Conservation (phyloP, 305 asterid species). For the Fraxinus ornus region DNA sequence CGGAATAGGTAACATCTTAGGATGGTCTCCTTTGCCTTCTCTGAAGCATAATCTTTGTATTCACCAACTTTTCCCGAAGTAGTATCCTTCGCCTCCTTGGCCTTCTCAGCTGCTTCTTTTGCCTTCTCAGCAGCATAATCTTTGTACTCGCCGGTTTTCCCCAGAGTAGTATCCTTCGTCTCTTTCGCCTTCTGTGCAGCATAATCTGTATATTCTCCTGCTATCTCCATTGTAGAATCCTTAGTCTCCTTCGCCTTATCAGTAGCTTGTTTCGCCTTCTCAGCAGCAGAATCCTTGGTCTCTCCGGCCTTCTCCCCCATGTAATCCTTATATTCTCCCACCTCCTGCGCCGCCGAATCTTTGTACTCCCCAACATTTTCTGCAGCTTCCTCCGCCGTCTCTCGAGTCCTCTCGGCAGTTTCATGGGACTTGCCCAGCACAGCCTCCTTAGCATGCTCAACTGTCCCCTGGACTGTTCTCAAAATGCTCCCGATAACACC, state of each 20-base stretch:
- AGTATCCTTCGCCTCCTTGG: slow-evolving; percentile 1
- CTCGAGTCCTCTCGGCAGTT: slow-evolving; percentile 28
- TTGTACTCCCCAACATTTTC: slow-evolving; percentile 16
- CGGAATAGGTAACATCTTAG: no score
- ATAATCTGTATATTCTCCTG: slow-evolving; percentile 12
- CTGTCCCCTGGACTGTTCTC: slow-evolving; percentile 40
- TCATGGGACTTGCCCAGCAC: slow-evolving; percentile 58
- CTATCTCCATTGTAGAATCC: slow-evolving; percentile 23
- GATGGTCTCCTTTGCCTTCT: slow-evolving; percentile 26
- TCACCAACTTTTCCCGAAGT: background rate
- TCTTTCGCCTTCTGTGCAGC: slow-evolving; percentile 28
- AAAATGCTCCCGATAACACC: slow-evolving; percentile 50
- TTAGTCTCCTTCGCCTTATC: slow-evolving; percentile 22
- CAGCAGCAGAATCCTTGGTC: slow-evolving; percentile 10
- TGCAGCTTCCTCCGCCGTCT: slow-evolving; percentile 4
- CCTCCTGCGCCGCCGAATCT: slow-evolving; percentile 17
- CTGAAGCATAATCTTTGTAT: slow-evolving; percentile 21
- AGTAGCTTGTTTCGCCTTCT: slow-evolving; percentile 24
- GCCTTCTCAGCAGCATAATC: slow-evolving; percentile 20
- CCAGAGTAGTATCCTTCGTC: slow-evolving; percentile 20
- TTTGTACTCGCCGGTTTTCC: slow-evolving; percentile 14
- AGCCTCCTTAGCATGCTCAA: slow-evolving; percentile 59
- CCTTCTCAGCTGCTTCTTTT: slow-evolving; percentile 1
- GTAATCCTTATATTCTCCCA: slow-evolving; percentile 10
- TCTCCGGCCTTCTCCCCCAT: slow-evolving; percentile 13